Evolutionary conservation across 2,329 filamentous ascomycete species (phyloP).

Genomic region (Exserohilum turcica): DNA sequence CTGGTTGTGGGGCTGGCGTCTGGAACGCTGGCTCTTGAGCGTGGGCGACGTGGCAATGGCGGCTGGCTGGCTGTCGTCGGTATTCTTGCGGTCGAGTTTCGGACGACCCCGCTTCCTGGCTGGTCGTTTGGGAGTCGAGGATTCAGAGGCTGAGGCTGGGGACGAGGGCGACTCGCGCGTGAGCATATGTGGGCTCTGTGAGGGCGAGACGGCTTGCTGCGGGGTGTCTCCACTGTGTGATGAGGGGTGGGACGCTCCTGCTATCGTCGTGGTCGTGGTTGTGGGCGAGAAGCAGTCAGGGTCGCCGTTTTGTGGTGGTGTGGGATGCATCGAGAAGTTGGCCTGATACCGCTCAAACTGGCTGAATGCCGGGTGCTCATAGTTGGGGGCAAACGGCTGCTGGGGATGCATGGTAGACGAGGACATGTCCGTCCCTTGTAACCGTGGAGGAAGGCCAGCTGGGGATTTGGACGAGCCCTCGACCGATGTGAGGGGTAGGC

Average conservation of each 20-base stretch:
- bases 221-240: constrained; percentile 42
- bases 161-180: constrained; percentile 40
- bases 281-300: constrained; percentile 24
- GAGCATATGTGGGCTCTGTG: constrained; percentile 34
- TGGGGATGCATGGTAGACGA: constrained; percentile 13
- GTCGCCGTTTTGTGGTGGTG: constrained; percentile 19
- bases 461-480: constrained; percentile 28
- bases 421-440: constrained; percentile 19
- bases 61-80: constrained; percentile 19
- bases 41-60: constrained; percentile 11
- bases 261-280: constrained; percentile 17
- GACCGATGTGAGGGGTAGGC: constrained; percentile 29
- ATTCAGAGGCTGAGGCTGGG: constrained; percentile 23
- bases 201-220: constrained; percentile 29
- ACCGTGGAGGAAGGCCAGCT: constrained; percentile 20
- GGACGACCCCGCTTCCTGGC: constrained; percentile 42
- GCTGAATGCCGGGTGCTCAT: constrained; percentile 28
- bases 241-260: constrained; percentile 36
- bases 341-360: constrained; percentile 25
- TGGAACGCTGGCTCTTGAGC: constrained; percentile 23
- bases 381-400: constrained; percentile 21
- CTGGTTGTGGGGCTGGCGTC: constrained; percentile 45
- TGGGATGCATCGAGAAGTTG: constrained; percentile 27
- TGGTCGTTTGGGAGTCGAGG: constrained; percentile 32
- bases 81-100: constrained; percentile 31